phyloP scores from a whole-genome alignment of 345 rosid species.

The Ricinus communis region DNA sequence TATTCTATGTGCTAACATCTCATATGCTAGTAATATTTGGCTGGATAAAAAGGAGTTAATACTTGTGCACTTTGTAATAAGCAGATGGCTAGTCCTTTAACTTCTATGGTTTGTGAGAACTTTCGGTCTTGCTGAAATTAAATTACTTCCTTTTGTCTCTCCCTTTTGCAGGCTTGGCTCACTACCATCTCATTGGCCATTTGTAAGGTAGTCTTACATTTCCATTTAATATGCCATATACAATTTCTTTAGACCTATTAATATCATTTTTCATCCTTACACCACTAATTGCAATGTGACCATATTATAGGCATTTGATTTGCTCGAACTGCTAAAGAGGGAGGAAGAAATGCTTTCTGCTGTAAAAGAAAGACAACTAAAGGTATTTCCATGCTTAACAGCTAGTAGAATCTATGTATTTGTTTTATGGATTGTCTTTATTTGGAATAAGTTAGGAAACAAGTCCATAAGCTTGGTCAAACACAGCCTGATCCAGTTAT shows the following conservation, averaged over 20 bases:
- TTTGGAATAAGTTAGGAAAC: not conserved
- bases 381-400: constrained; percentile 43
- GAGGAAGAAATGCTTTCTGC: constrained; percentile 93
- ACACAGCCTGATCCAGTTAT: not conserved
- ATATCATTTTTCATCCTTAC: not conserved
- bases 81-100: not conserved
- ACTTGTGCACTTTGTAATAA: too few relatives aligned
- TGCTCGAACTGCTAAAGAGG: constrained; percentile 78
- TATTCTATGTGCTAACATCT: not conserved
- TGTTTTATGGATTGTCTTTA: not conserved
- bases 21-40: not conserved
- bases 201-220: constrained; percentile 64
- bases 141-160: not conserved
- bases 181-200: constrained; percentile 61
- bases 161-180: constrained; percentile 82
- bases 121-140: not conserved
- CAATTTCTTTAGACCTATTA: not conserved
- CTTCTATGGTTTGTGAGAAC: not conserved
- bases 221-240: not conserved
- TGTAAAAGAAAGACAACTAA: constrained; percentile 63
- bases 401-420: not conserved
- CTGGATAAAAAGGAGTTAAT: not conserved
- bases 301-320: constrained; percentile 68
- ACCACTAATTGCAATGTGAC: constrained; percentile 19
- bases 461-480: not conserved